These are phyloP conservation scores for Copromyces sp. DNA, from an alignment of 495 filamentous ascomycete genomes.

Conservation along the genomic window DNA sequence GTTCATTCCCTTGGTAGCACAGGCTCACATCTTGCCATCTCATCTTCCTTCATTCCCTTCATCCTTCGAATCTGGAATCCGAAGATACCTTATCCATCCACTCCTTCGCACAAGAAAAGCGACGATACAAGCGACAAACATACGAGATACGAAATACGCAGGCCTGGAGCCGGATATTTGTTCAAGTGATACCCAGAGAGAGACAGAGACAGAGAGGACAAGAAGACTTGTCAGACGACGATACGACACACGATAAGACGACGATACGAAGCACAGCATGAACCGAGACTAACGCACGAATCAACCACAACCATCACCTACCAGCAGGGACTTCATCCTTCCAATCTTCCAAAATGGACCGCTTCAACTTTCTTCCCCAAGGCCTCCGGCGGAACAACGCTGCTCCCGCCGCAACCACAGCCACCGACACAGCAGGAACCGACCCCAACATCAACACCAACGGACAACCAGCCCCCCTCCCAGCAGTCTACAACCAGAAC, in stretches of 20 bases:
- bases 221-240: not conserved
- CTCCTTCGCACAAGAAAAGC: not conserved
- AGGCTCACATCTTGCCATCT: not conserved
- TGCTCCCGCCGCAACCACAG: not conserved
- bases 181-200: not conserved
- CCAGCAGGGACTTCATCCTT: constrained; percentile 3
- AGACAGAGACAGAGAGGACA: not conserved
- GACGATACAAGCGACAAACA: not conserved
- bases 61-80: not conserved
- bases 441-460: not conserved
- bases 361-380: constrained; percentile 21
- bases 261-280: not conserved
- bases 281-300: not conserved
- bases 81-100: not conserved
- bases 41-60: not conserved
- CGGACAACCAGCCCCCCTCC: not conserved
- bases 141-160: not conserved
- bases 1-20: not conserved
- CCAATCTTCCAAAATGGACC: constrained; percentile 15
- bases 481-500: not conserved
- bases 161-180: not conserved
- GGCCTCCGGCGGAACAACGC: not conserved
- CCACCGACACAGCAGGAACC: not conserved
- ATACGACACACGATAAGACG: not conserved
- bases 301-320: not conserved